Percentiles rank a stretch among this genome's conserved stretches.
Evolutionary conservation across 306 rosid genomes (phyloP).

Genomic region (Echinosophora koreensis): DNA sequence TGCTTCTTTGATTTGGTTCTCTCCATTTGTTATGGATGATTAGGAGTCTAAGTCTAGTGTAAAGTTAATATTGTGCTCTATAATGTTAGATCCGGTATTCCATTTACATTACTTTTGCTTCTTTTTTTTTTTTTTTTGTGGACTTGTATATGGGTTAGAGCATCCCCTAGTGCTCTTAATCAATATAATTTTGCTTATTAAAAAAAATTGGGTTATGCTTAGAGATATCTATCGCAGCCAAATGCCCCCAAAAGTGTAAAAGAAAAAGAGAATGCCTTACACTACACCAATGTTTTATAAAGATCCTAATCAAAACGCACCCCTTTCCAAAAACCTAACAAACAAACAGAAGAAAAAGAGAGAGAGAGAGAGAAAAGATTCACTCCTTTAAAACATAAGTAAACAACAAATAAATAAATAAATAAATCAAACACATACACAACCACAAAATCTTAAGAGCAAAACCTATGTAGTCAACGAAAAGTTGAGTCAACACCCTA

Average conservation of each 20-base stretch:
- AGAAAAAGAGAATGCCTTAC: not conserved
- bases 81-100: too few species aligned
- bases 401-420: not conserved
- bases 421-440: not conserved
- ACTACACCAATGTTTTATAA: not conserved
- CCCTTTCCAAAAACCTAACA: not conserved
- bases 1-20: too few species aligned
- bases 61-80: too few species aligned
- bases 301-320: not conserved
- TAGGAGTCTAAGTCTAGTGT: too few species aligned
- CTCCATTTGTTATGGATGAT: too few species aligned
- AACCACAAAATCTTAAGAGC: not conserved
- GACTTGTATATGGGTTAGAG: too few species aligned
- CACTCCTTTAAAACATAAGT: slow-evolving; percentile 9
- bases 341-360: too few species aligned
- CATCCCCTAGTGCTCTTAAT: too few species aligned
- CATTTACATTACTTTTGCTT: too few species aligned
- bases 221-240: not conserved
- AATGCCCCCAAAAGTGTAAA: not conserved
- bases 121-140: too few species aligned
- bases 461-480: not conserved
- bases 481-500: too few species aligned
- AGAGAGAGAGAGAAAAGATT: not conserved
- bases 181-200: too few species aligned
- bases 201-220: not conserved